These are phyloP conservation scores for Acanthamoeba pearcei DNA, from an alignment of 208 protist species.

Conservation along the genomic window DNA sequence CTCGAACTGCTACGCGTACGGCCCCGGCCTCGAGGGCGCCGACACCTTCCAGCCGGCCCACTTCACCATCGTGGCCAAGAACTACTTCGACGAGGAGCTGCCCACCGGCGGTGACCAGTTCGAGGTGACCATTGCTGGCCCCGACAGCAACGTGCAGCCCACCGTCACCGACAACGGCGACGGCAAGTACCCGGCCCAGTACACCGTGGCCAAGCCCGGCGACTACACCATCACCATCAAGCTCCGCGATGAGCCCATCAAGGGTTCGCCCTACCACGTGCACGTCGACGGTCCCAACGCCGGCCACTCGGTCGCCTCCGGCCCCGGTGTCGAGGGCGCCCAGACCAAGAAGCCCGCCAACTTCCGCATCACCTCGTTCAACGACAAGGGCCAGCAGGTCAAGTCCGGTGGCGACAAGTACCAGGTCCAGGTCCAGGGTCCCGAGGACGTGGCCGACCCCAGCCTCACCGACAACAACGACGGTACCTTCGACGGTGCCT, in stretches of 20 bases:
- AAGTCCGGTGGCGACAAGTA: constrained; percentile 60
- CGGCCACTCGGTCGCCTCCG: constrained; percentile 67
- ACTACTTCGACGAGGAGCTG: constrained; percentile 83
- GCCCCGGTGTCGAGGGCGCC: constrained; percentile 73
- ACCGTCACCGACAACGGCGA: constrained; percentile 84
- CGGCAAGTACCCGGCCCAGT: constrained; percentile 83
- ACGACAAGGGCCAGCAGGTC: constrained; percentile 75
- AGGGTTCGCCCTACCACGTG: constrained; percentile 75
- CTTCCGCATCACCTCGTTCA: constrained; percentile 74
- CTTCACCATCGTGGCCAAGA: constrained; percentile 84
- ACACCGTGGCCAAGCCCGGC: constrained; percentile 79
- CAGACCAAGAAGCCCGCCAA: constrained; percentile 59
- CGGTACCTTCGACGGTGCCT: constrained; percentile 82
- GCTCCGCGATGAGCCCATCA: constrained; percentile 75
- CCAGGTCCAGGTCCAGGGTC: constrained; percentile 74
- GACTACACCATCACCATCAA: constrained; percentile 80
- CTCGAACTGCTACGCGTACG: constrained; percentile 73
- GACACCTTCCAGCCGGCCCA: constrained; percentile 73
- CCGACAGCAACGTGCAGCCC: constrained; percentile 79
- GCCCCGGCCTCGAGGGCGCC: constrained; percentile 76
- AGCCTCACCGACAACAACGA: constrained; percentile 82
- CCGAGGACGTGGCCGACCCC: constrained; percentile 78
- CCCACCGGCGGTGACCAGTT: constrained; percentile 83
- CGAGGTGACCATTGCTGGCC: constrained; percentile 77
- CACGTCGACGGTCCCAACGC: constrained; percentile 69